phyloP scores from a whole-genome alignment of 2,329 filamentous ascomycete species.

The Triangularia setosa region DNA sequence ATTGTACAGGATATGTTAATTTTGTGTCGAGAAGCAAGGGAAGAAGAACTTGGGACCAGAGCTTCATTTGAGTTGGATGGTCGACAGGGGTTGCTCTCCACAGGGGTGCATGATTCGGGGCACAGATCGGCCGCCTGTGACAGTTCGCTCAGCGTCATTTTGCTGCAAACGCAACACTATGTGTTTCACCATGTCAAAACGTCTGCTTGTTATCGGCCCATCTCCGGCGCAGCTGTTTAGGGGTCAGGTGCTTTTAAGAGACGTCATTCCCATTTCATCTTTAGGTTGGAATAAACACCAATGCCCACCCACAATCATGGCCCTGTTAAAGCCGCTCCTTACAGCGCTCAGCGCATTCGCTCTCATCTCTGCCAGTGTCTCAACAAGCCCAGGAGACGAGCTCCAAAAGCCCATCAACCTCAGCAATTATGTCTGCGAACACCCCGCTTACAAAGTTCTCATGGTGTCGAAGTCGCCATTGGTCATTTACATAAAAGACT shows the following conservation, averaged over 20 bases:
- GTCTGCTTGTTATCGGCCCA: neutral
- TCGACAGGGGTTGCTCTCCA: constrained; percentile 6
- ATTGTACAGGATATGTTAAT: no score
- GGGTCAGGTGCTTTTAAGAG: neutral
- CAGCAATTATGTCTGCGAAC: constrained; percentile 20
- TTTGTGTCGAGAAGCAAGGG: neutral
- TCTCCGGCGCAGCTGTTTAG: neutral
- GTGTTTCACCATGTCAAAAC: constrained; percentile 2
- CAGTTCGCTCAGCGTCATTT: neutral
- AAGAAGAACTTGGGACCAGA: neutral
- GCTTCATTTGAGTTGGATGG: neutral
- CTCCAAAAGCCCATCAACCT: constrained; percentile 1
- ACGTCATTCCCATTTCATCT: neutral
- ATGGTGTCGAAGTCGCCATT: constrained; percentile 46
- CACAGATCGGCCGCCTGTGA: constrained; percentile 7
- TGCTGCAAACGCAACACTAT: neutral
- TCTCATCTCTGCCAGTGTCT: neutral
- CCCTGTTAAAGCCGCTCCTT: neutral
- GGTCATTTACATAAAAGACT: constrained; percentile 47
- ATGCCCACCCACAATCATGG: neutral
- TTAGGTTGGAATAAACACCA: neutral
- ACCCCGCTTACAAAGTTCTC: constrained; percentile 38
- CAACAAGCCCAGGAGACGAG: neutral
- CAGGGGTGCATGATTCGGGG: constrained; percentile 14
- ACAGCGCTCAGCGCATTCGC: neutral